These are phyloP conservation scores for Malassezia pachydermatis DNA, from an alignment of 1,284 basidiomycete species.

Conservation along the genomic window DNA sequence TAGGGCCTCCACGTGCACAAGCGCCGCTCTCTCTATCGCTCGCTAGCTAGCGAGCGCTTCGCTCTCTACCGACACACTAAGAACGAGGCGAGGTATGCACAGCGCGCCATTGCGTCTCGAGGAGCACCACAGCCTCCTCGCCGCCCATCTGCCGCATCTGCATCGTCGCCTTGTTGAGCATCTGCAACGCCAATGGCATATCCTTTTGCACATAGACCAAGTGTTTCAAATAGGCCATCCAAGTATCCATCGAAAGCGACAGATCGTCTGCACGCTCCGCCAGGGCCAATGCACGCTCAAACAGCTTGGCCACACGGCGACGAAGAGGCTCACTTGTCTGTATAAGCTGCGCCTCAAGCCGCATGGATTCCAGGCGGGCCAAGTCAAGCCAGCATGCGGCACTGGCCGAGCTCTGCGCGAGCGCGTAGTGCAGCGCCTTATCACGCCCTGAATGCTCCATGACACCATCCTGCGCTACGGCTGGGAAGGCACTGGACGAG, in stretches of 20 bases:
- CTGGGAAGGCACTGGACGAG: neutral
- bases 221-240: constrained; percentile 10
- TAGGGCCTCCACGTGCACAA: constrained; percentile 6
- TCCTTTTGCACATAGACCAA: constrained; percentile 1
- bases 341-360: neutral
- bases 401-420: constrained; percentile 8
- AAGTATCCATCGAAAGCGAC: neutral
- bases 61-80: neutral
- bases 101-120: constrained; percentile 12
- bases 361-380: neutral
- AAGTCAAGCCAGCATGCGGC: constrained; percentile 9
- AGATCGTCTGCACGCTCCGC: constrained; percentile 9
- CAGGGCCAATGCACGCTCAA: constrained; percentile 10
- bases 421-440: neutral
- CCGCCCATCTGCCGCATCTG: constrained; percentile 6
- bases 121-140: constrained; percentile 1
- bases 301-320: neutral
- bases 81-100: neutral
- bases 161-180: constrained; percentile 5
- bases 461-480: neutral
- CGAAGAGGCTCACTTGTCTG: neutral
- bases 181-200: constrained; percentile 3
- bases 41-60: neutral
- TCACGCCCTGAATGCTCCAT: neutral
- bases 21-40: no score